phyloP scores from a whole-genome alignment of 1,284 basidiomycete species.

The Cryptococcus sp. region DNA sequence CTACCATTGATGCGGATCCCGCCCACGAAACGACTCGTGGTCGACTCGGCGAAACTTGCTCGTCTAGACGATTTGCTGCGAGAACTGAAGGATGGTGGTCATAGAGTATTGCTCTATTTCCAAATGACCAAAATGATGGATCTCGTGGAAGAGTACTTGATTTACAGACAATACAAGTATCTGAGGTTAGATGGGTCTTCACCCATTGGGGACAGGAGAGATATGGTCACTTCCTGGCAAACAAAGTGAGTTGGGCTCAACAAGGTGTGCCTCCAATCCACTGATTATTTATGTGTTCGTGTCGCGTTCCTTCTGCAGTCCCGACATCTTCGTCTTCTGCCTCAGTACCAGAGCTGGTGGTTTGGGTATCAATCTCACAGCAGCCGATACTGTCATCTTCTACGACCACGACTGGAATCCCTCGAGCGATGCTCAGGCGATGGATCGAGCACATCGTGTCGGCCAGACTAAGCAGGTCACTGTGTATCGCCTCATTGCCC shows the following conservation, averaged over 20 bases:
- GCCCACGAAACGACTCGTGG: conserved; percentile 91
- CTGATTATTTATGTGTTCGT: background rate
- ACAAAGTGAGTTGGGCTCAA: conserved; percentile 66
- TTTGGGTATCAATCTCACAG: conserved; percentile 96
- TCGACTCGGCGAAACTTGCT: conserved; percentile 95
- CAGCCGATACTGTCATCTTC: conserved; percentile 96
- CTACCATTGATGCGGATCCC: conserved; percentile 87
- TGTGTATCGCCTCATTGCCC: conserved; percentile 88
- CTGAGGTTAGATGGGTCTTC: conserved; percentile 92
- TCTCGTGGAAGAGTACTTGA: conserved; percentile 97
- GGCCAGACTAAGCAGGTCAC: conserved; percentile 99
- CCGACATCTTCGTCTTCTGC: conserved; percentile 94
- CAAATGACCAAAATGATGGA: conserved; percentile 99
- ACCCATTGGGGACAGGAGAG: conserved; percentile 91
- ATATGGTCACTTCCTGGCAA: conserved; percentile 99
- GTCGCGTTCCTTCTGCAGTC: conserved; percentile 56
- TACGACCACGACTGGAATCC: conserved; percentile 99
- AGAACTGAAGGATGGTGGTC: conserved; percentile 89
- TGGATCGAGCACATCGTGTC: conserved; percentile 98
- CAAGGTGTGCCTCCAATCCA: background rate
- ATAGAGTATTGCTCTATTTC: conserved; percentile 96
- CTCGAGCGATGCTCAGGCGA: conserved; percentile 97
- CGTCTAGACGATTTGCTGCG: conserved; percentile 84
- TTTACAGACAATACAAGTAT: conserved; percentile 98
- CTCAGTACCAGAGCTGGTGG: conserved; percentile 96